These are phyloP conservation scores for Chlamydomonas schloesseri DNA, from an alignment of 139 green algal genomes.

Conservation along the genomic window DNA sequence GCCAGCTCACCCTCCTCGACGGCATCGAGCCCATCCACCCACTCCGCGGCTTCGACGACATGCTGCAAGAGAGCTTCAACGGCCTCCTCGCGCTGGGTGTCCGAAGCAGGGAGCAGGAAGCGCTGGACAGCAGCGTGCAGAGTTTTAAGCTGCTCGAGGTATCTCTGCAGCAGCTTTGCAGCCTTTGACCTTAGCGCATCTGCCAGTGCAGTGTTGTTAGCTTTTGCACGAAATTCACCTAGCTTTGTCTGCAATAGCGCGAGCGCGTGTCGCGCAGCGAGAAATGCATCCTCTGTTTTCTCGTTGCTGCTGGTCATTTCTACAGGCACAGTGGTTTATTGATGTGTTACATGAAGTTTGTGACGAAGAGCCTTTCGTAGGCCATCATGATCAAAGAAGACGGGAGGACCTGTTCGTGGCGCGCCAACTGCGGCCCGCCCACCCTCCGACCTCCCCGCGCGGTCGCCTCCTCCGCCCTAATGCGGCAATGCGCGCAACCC, in stretches of 20 bases:
- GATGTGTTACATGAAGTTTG: too few relatives aligned
- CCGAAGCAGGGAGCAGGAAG: not conserved
- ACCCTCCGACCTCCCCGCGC: too few relatives aligned
- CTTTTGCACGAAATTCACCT: not conserved
- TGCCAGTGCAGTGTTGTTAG: not conserved
- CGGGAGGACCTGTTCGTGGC: too few relatives aligned
- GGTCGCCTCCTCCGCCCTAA: too few relatives aligned
- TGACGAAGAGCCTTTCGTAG: too few relatives aligned
- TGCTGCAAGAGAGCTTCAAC: not conserved
- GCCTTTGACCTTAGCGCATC: not conserved
- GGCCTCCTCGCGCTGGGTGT: not conserved
- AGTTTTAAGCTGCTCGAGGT: not conserved
- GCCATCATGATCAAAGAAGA: too few relatives aligned
- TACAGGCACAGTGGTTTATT: too few relatives aligned
- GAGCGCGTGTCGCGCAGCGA: slow-evolving; percentile 8
- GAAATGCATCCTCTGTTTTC: not conserved
- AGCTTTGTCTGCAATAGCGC: not conserved
- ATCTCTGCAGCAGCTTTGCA: not conserved
- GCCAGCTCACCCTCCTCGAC: slow-evolving; percentile 4
- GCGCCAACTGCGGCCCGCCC: too few relatives aligned
- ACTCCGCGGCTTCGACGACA: not conserved
- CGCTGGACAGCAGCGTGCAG: not conserved
- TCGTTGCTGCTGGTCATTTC: too few relatives aligned
- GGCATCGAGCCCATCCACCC: slow-evolving; percentile 1
- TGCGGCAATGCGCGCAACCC: too few relatives aligned